Base-by-base conservation (phyloP, 495 filamentous ascomycete genomes). In the Penicillium diatomitis region DNA sequence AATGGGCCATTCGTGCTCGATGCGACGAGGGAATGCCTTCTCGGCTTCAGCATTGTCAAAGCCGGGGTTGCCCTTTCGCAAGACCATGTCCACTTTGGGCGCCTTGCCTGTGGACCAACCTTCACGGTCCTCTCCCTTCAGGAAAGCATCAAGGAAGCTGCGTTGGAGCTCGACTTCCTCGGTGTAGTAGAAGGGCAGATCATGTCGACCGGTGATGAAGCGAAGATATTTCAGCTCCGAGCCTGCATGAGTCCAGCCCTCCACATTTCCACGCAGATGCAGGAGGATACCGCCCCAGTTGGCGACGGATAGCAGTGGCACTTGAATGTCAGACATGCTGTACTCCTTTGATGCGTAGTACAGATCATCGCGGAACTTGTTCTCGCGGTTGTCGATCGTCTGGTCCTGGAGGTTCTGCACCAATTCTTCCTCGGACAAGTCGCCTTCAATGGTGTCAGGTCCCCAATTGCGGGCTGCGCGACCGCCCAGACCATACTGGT, bases 141-240 rank as follows among this genome's bases (percentile, higher is more conserved):
- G 72, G 56, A 86, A 87, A 0, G 83, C 83, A 50, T 82, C 76
- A 2, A 86, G 66, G 53, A 87, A 86, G 49, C 74, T 79, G 32
- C 69, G 70, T 56, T 87, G 83, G 0, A 87, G 30, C 49, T 82
- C 75, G 3, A 82, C 82, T 47, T 83, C 77, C 36, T 83, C 78
- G 3, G 71, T 52, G 51, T 83, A 85, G 63, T 85, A 87, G 64
- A 87, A 86, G 0, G 83, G 83, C 5, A 87, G 68, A 54, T 87
- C 83, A 53, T 87, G 83, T 0, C 83, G 74, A 8, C 83, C 83
- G 0, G 76, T 80, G 52, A 86, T 81, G 57, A 85, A 81, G 7
- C 82, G 73, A 4, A 85, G 64, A 50, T 81, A 85, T 58, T 86
- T 86, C 38, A 79, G 60, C 44, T 77, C 66, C 2, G 79, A 82